Evolutionary conservation across 345 rosid genomes (phyloP).

Genomic region (Dipteronia dyeriana): DNA sequence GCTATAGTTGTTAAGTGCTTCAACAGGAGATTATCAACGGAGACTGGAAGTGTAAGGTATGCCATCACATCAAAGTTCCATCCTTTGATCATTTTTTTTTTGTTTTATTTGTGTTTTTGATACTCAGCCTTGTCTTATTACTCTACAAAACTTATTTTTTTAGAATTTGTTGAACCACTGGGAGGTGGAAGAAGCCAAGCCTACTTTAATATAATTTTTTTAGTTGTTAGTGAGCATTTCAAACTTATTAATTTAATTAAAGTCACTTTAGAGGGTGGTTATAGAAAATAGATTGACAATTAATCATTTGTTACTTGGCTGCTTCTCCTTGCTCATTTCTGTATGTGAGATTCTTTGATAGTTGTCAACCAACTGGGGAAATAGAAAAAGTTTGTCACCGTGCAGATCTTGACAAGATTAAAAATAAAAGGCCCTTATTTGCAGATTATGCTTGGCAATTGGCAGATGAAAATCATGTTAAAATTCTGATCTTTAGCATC

Average conservation of each 20-base stretch:
- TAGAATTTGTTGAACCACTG: neutral
- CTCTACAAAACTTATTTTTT: neutral
- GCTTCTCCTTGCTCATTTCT: neutral
- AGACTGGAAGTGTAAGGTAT: constrained; percentile 27
- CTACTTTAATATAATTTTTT: no score
- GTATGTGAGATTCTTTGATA: neutral
- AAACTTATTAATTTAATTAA: neutral
- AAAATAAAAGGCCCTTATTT: neutral
- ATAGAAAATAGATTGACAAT: neutral
- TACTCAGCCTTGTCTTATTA: neutral
- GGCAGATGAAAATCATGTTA: neutral
- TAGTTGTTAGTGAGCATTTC: neutral
- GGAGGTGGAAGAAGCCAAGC: neutral
- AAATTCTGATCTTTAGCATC: neutral
- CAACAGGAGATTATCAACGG: constrained; percentile 28
- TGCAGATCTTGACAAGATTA: neutral
- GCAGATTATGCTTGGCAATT: neutral
- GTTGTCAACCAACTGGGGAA: neutral
- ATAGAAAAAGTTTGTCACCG: neutral
- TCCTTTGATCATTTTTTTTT: neutral
- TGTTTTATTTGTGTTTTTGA: neutral
- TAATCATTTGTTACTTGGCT: neutral
- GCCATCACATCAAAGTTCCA: neutral
- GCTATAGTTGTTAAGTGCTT: constrained; percentile 18
- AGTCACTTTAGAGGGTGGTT: neutral